Percentiles rank a stretch among this genome's conserved stretches.
These are phyloP conservation scores for Steccherinum ochraceum DNA, from an alignment of 768 basidiomycete species.

Conservation along the genomic window DNA sequence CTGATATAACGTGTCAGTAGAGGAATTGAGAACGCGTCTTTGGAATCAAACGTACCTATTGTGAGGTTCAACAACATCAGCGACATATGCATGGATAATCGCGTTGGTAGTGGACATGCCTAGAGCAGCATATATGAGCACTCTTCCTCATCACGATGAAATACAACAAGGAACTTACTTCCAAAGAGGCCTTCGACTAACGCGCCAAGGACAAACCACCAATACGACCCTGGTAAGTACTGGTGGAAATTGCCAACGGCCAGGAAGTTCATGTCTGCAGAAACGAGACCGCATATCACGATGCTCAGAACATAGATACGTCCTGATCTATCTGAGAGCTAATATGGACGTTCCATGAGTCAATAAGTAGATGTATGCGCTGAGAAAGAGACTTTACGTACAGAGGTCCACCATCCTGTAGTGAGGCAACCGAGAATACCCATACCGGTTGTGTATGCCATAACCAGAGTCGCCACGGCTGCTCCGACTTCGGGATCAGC, in stretches of 20 bases:
- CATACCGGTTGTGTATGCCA: constrained; percentile 54
- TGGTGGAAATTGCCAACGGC: constrained; percentile 54
- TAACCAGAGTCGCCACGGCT: constrained; percentile 58
- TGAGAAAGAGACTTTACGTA: constrained; percentile 41
- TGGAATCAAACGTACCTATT: constrained; percentile 51
- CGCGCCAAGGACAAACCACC: constrained; percentile 65
- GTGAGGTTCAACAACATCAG: constrained; percentile 55
- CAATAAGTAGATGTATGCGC: too few relatives aligned
- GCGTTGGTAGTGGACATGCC: constrained; percentile 47
- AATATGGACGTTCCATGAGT: neutral
- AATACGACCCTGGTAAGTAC: constrained; percentile 72
- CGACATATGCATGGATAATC: constrained; percentile 57
- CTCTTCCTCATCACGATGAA: too few relatives aligned
- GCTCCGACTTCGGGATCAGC: constrained; percentile 70
- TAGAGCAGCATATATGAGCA: constrained; percentile 23
- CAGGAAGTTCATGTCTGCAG: constrained; percentile 62
- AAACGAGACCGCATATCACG: constrained; percentile 51
- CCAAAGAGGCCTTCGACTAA: constrained; percentile 66
- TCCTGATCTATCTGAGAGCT: constrained; percentile 78
- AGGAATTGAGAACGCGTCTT: too few relatives aligned
- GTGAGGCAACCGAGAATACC: constrained; percentile 76
- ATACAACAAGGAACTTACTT: constrained; percentile 51
- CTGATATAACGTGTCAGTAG: constrained; percentile 26
- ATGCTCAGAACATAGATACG: constrained; percentile 59
- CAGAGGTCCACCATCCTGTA: constrained; percentile 82